Conservation (phyloP, 805 yeast genomes). For the Helenozyma baotianmanensis region DNA sequence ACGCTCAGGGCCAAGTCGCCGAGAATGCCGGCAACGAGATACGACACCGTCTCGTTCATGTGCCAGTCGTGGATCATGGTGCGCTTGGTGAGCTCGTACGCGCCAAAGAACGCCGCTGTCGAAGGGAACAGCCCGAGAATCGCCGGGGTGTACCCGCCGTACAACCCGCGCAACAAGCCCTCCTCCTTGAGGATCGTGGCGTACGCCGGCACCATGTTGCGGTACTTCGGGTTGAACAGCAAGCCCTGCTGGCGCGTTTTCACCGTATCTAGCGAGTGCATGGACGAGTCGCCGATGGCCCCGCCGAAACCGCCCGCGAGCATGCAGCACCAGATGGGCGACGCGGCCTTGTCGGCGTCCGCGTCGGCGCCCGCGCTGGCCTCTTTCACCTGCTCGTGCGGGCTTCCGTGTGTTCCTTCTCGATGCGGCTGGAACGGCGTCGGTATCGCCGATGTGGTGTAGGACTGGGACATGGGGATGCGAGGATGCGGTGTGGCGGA, state of each 20-base stretch:
- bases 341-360: slow-evolving; percentile 8
- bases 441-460: slow-evolving; percentile 17
- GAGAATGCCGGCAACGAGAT: slow-evolving; percentile 80
- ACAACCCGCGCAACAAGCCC: slow-evolving; percentile 79
- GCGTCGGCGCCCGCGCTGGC: background rate
- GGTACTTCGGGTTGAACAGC: slow-evolving; percentile 60
- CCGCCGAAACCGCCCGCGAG: slow-evolving; percentile 96
- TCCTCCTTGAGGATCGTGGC: slow-evolving; percentile 73
- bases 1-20: slow-evolving; percentile 90
- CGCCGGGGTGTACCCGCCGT: slow-evolving; percentile 92
- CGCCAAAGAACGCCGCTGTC: slow-evolving; percentile 88
- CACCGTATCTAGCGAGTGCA: slow-evolving; percentile 96
- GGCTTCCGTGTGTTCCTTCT: slow-evolving; percentile 5
- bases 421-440: slow-evolving; percentile 16
- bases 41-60: slow-evolving; percentile 74
- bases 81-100: slow-evolving; percentile 82
- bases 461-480: background rate
- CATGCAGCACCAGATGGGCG: slow-evolving; percentile 57
- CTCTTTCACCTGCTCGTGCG: too few species aligned
- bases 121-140: slow-evolving; percentile 90
- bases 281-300: slow-evolving; percentile 80
- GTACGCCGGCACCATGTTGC: slow-evolving; percentile 72
- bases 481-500: background rate
- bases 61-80: slow-evolving; percentile 56
- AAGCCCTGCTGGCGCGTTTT: slow-evolving; percentile 98